Conservation (phyloP, 176 grass and related monocot species). For the Triticum monococcum region DNA sequence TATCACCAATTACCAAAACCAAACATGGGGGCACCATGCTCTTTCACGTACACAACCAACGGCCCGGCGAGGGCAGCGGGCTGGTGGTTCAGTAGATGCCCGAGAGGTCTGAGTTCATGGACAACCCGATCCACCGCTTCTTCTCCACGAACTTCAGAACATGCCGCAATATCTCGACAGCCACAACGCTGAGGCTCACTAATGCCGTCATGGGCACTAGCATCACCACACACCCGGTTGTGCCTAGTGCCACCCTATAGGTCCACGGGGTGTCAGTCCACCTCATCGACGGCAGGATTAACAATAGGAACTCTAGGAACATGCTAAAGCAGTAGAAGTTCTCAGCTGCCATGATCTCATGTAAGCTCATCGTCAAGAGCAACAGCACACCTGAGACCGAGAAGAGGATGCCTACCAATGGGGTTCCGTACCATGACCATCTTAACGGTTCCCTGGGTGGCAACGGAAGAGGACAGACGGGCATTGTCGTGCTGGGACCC, state of each 20-base stretch:
- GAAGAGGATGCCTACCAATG: background rate
- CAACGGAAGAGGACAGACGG: no score
- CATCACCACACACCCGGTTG: background rate
- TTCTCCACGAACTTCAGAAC: background rate
- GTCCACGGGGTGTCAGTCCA: slow-evolving; percentile 30
- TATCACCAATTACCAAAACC: no score
- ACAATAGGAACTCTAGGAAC: slow-evolving; percentile 20
- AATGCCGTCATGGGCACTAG: background rate
- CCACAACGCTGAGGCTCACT: background rate
- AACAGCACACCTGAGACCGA: background rate
- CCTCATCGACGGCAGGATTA: slow-evolving; percentile 36
- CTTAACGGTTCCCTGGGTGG: no score
- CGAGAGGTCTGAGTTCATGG: slow-evolving; percentile 20
- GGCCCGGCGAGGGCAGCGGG: slow-evolving; percentile 10
- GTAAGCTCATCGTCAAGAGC: slow-evolving; percentile 52
- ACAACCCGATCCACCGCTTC: background rate
- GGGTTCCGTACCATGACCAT: background rate
- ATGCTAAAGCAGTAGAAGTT: slow-evolving; percentile 1
- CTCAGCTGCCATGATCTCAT: slow-evolving; percentile 52
- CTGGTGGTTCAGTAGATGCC: slow-evolving; percentile 25
- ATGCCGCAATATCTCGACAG: background rate
- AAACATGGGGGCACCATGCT: no score
- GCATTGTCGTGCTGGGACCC: no score
- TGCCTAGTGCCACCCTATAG: slow-evolving; percentile 39
- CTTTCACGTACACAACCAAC: slow-evolving; percentile 22